These are phyloP conservation scores for Venturiaceae sp. DNA, from an alignment of 2,329 filamentous ascomycete species.

Conservation along the genomic window DNA sequence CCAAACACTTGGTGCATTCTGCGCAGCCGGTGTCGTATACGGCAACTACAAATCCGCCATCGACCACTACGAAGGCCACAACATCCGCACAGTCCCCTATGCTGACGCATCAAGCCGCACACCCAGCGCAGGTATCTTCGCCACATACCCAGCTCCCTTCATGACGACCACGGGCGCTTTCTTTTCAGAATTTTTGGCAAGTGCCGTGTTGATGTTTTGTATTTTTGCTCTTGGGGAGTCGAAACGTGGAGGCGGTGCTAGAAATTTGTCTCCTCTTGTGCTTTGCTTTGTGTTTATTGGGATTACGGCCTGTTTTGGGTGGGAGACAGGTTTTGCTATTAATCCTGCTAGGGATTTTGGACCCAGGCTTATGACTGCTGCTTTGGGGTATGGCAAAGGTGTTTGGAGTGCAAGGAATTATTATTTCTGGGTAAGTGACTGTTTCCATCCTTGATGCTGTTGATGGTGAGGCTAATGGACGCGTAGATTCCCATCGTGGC, in stretches of 20 bases:
- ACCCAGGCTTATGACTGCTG: neutral
- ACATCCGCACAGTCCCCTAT: neutral
- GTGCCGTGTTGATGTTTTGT: constrained; percentile 6
- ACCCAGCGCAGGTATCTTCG: constrained; percentile 5
- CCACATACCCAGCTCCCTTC: constrained; percentile 2
- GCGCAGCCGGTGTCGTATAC: constrained; percentile 15
- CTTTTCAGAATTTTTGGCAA: constrained; percentile 5
- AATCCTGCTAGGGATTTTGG: constrained; percentile 7
- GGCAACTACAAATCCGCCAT: constrained; percentile 13
- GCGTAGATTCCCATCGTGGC: constrained; percentile 6
- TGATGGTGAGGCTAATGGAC: neutral
- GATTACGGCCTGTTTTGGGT: constrained; percentile 6
- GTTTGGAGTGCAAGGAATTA: constrained; percentile 4
- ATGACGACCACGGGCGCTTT: constrained; percentile 5
- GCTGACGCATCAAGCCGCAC: neutral
- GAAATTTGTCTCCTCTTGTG: neutral
- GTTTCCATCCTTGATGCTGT: neutral
- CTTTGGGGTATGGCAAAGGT: constrained; percentile 4
- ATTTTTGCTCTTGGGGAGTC: constrained; percentile 1
- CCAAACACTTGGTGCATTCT: constrained; percentile 18
- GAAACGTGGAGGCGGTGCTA: neutral
- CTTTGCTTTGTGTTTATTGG: constrained; percentile 5
- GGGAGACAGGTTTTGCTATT: constrained; percentile 7
- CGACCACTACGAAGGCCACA: neutral
- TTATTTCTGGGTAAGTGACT: constrained; percentile 7